A percentile compares a stretch with the other conserved stretches of the same genome.
Evolutionary conservation across 495 filamentous ascomycete species (phyloP).

Genomic region (Hypoxylon crocopeplum): DNA sequence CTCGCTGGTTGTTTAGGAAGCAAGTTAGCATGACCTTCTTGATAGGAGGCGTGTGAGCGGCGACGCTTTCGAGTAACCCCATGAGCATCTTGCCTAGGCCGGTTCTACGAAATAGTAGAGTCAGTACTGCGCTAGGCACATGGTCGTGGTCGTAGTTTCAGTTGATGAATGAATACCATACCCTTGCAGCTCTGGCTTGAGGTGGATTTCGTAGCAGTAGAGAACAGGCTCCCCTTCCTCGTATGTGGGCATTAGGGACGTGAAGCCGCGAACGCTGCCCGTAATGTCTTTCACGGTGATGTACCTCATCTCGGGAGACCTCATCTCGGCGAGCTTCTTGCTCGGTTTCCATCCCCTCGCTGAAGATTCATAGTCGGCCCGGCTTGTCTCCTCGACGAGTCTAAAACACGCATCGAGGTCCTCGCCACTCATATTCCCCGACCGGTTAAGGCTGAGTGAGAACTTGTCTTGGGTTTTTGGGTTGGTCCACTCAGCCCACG

Average conservation of each 20-base stretch:
- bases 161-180: conserved; percentile 13
- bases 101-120: conserved; percentile 43
- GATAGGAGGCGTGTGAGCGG: conserved; percentile 55
- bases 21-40: conserved; percentile 86
- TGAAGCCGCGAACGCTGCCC: conserved; percentile 63
- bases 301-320: conserved; percentile 71
- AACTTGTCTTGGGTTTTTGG: conserved; percentile 47
- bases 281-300: conserved; percentile 59
- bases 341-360: conserved; percentile 70
- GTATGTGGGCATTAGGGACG: conserved; percentile 83
- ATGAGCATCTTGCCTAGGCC: conserved; percentile 55
- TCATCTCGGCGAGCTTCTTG: conserved; percentile 79
- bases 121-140: no score
- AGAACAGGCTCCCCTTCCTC: conserved; percentile 77
- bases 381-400: conserved; percentile 74
- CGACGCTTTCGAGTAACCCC: conserved; percentile 50
- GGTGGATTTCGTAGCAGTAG: conserved; percentile 90
- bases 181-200: conserved; percentile 61
- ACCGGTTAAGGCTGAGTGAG: conserved; percentile 54
- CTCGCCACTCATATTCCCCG: conserved; percentile 51
- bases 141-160: no score
- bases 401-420: conserved; percentile 73
- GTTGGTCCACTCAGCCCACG: conserved; percentile 56
- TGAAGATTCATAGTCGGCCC: conserved; percentile 68
- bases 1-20: conserved; percentile 70